phyloP scores from a whole-genome alignment of 2,329 filamentous ascomycete species.

The Fusarium chlamydosporum region DNA sequence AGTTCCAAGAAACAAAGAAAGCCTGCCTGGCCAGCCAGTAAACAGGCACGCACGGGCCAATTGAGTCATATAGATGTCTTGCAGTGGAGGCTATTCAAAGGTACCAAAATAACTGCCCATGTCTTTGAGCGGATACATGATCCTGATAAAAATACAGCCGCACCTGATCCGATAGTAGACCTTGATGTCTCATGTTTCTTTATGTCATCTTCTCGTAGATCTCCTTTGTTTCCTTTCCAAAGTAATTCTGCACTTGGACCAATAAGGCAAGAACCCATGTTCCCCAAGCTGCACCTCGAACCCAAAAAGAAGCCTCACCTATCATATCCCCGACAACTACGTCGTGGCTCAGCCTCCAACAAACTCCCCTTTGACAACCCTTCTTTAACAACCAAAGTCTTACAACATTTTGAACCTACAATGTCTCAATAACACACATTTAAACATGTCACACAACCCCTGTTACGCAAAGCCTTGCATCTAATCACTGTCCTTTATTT shows the following conservation, averaged over 20 bases:
- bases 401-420: not conserved
- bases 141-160: not conserved
- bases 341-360: constrained; percentile 31
- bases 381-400: constrained; percentile 1
- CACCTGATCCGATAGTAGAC: too few species aligned
- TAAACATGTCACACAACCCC: constrained; percentile 5
- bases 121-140: not conserved
- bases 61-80: constrained; percentile 7
- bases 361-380: constrained; percentile 13
- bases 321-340: constrained; percentile 33
- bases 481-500: constrained; percentile 5
- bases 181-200: not conserved
- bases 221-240: not conserved
- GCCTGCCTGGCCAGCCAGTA: too few species aligned
- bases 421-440: constrained; percentile 10
- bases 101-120: constrained; percentile 1
- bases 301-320: constrained; percentile 17
- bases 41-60: constrained; percentile 33
- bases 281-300: constrained; percentile 18
- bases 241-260: constrained; percentile 10
- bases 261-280: constrained; percentile 14
- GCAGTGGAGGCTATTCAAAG: not conserved
- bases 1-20: not conserved
- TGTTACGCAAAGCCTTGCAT: not conserved
- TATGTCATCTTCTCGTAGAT: constrained; percentile 3